Conservation (phyloP, 1,284 basidiomycete genomes). For the Afroboletus lepidellus region DNA sequence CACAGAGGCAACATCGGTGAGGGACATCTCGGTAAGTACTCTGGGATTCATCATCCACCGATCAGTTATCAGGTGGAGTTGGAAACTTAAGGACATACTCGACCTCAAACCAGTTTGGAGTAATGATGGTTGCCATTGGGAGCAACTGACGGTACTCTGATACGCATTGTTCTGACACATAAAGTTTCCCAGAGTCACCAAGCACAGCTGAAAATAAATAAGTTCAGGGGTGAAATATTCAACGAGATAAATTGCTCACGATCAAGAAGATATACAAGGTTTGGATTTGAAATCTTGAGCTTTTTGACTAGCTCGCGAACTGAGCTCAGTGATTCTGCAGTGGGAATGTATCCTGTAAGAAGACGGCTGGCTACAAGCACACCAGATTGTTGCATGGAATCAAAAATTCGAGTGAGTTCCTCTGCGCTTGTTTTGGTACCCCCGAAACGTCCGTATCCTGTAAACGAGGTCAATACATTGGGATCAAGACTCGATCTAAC, state of each 20-base stretch:
- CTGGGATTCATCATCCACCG: conserved; percentile 40
- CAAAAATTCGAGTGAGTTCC: conserved; percentile 69
- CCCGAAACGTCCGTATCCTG: conserved; percentile 76
- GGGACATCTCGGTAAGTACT: conserved; percentile 69
- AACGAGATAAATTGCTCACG: conserved; percentile 55
- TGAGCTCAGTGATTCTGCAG: conserved; percentile 72
- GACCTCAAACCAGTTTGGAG: conserved; percentile 98
- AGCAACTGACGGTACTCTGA: conserved; percentile 87
- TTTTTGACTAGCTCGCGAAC: conserved; percentile 66
- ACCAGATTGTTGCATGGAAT: conserved; percentile 65
- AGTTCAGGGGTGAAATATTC: conserved; percentile 2
- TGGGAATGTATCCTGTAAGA: conserved; percentile 88
- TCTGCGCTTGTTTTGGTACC: conserved; percentile 72
- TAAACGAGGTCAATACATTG: background rate
- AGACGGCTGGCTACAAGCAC: conserved; percentile 64
- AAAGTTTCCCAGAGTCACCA: conserved; percentile 86
- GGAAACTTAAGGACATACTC: conserved; percentile 63
- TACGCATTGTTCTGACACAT: conserved; percentile 86
- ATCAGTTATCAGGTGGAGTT: conserved; percentile 8
- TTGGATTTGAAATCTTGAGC: conserved; percentile 54
- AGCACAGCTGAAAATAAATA: conserved; percentile 78
- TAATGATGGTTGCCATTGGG: conserved; percentile 83
- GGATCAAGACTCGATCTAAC: background rate
- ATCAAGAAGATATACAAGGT: conserved; percentile 84
- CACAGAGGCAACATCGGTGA: conserved; percentile 67